Evolutionary conservation across 495 filamentous ascomycete genomes (phyloP).

Genomic region (Trichocladium uniseriatum): DNA sequence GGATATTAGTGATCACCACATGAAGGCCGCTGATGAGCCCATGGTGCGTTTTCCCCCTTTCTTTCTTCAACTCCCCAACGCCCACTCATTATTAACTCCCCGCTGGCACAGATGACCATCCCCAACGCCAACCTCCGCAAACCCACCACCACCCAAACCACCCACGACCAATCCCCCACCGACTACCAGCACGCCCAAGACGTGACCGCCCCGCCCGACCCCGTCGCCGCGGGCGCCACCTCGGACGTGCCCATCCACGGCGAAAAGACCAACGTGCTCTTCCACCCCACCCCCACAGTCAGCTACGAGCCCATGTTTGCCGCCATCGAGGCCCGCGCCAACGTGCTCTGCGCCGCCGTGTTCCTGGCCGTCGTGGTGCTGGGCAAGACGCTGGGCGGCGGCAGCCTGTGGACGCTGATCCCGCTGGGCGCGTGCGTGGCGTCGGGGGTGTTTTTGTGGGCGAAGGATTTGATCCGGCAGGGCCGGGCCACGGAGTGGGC

Average conservation of each 20-base stretch:
- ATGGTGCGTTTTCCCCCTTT: constrained; percentile 32
- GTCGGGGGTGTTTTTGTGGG: constrained; percentile 76
- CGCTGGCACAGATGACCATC: constrained; percentile 54
- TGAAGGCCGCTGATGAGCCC: constrained; percentile 63
- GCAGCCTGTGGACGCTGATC: constrained; percentile 63
- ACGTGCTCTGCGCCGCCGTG: constrained; percentile 56
- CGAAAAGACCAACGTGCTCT: constrained; percentile 92
- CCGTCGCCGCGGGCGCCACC: constrained; percentile 65
- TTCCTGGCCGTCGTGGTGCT: constrained; percentile 63
- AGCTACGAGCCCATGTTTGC: constrained; percentile 80
- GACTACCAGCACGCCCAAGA: constrained; percentile 83
- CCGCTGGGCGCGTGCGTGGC: constrained; percentile 58
- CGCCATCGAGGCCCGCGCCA: constrained; percentile 61
- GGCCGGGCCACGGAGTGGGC: constrained; percentile 83
- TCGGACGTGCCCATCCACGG: constrained; percentile 92
- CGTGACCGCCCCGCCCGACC: constrained; percentile 83
- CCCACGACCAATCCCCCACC: constrained; percentile 45
- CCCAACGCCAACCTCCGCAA: constrained; percentile 82
- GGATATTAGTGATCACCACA: constrained; percentile 60
- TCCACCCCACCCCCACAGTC: constrained; percentile 84
- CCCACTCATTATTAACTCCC: too few species aligned
- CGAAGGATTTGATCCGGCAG: constrained; percentile 71
- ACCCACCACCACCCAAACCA: constrained; percentile 56
- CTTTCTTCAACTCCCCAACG: neutral
- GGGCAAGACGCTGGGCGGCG: constrained; percentile 67